Percentiles rank a stretch among this genome's conserved stretches.
Evolutionary conservation across 1,139 yeast species (phyloP).

Genomic region (Saccharomyces hybrid): DNA sequence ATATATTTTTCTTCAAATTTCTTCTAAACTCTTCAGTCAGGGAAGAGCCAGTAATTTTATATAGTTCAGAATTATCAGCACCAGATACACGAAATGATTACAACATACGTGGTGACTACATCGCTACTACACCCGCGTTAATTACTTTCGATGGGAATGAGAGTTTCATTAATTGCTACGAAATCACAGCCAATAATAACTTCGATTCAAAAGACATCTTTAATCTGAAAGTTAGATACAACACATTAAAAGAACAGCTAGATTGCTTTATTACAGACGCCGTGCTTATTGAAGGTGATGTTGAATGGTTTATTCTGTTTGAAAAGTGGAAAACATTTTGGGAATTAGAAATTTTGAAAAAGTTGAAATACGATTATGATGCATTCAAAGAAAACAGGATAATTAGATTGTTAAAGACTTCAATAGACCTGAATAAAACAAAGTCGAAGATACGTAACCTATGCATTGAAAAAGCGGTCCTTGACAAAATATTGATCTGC

Average conservation of each 20-base stretch:
- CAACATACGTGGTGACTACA: conserved; percentile 16
- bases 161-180: conserved; percentile 24
- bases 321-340: conserved; percentile 23
- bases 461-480: conserved; percentile 11
- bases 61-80: conserved; percentile 13
- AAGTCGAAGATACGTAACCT: conserved; percentile 9
- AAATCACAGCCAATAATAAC: conserved; percentile 10
- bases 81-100: conserved; percentile 10
- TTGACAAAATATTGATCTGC: conserved; percentile 14
- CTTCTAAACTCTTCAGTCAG: conserved; percentile 22
- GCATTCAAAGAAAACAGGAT: conserved; percentile 11
- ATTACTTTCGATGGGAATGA: conserved; percentile 17
- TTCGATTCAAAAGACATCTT: conserved; percentile 20
- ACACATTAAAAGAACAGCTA: conserved; percentile 23
- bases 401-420: conserved; percentile 8
- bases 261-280: conserved; percentile 25
- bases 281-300: conserved; percentile 23
- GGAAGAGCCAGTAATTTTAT: conserved; percentile 23
- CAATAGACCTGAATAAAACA: conserved; percentile 7
- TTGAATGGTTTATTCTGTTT: conserved; percentile 19
- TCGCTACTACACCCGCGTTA: conserved; percentile 14
- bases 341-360: conserved; percentile 17
- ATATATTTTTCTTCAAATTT: conserved; percentile 27
- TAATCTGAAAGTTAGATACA: conserved; percentile 18
- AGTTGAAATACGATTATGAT: conserved; percentile 20